Evolutionary conservation across 164 flowering plant species (phyloP).

Genomic region (Dillenia turbinata): DNA sequence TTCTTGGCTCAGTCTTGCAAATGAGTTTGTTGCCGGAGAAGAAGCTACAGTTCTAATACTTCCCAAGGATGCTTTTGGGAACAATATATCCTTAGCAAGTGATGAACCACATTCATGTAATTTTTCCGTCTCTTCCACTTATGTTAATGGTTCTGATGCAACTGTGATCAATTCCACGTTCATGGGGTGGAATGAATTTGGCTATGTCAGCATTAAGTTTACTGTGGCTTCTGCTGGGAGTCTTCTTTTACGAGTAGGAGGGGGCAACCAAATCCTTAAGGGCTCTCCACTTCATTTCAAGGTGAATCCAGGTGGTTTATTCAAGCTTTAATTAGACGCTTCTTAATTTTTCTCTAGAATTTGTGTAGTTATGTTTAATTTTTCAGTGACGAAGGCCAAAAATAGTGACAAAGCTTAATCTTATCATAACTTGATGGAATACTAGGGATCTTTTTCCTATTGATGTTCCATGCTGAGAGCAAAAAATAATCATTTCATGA

Average conservation of each 20-base stretch:
- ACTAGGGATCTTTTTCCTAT: no score
- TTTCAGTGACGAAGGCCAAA: no score
- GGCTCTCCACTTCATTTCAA: conserved; percentile 71
- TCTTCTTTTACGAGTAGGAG: conserved; percentile 42
- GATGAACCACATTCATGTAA: conserved; percentile 26
- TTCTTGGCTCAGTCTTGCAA: conserved; percentile 56
- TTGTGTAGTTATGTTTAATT: no score
- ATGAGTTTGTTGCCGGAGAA: conserved; percentile 71
- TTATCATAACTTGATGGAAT: no score
- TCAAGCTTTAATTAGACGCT: not conserved
- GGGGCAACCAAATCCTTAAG: conserved; percentile 49
- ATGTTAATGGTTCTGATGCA: conserved; percentile 49
- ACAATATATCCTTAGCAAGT: conserved; percentile 47
- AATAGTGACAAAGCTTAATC: no score
- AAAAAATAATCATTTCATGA: no score
- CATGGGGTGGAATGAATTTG: conserved; percentile 58
- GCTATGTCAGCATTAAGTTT: conserved; percentile 57
- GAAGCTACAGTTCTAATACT: conserved; percentile 50
- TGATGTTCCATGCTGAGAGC: no score
- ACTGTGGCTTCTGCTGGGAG: conserved; percentile 47
- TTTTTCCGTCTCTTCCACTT: conserved; percentile 34
- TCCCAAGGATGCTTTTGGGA: conserved; percentile 94
- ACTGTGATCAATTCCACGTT: conserved; percentile 32
- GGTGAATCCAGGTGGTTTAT: conserved; percentile 73
- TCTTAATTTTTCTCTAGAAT: not conserved